These are phyloP conservation scores for Ulmus americana DNA, from an alignment of 331 rosid species.

Conservation along the genomic window DNA sequence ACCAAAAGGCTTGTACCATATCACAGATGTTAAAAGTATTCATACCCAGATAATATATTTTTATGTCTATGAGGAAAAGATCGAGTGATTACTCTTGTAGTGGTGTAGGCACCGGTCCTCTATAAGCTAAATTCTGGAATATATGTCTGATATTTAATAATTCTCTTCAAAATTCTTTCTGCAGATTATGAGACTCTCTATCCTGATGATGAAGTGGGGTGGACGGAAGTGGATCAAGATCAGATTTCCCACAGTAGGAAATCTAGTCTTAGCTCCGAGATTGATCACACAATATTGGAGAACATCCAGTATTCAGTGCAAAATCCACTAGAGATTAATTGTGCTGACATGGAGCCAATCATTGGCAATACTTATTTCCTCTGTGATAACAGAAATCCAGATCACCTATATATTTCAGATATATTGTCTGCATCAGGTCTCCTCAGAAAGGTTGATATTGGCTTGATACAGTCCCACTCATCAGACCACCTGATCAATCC, in stretches of 20 bases:
- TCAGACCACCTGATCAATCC: conserved; percentile 42
- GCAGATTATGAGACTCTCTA: conserved; percentile 43
- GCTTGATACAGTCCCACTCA: conserved; percentile 40
- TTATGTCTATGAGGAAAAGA: background rate
- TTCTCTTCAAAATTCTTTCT: conserved; percentile 26
- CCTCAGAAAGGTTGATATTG: conserved; percentile 33
- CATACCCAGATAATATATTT: background rate
- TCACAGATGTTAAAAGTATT: background rate
- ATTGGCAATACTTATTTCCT: conserved; percentile 10
- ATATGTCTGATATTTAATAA: conserved; percentile 6
- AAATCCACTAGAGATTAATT: conserved; percentile 29
- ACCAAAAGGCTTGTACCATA: background rate
- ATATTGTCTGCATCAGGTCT: conserved; percentile 59
- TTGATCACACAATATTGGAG: conserved; percentile 30
- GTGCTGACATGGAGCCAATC: conserved; percentile 31
- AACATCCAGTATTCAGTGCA: conserved; percentile 38
- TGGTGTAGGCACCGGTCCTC: background rate
- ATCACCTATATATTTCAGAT: conserved; percentile 60
- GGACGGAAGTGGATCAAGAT: conserved; percentile 27
- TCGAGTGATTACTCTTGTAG: background rate
- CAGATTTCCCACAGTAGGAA: conserved; percentile 31
- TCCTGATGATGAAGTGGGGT: conserved; percentile 36
- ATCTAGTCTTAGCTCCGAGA: conserved; percentile 31
- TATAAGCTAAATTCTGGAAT: background rate
- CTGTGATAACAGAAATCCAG: conserved; percentile 43